Evolutionary conservation across 129 eudicot genomes (phyloP).

Genomic region (sunflower (Helianthus annuus)): DNA sequence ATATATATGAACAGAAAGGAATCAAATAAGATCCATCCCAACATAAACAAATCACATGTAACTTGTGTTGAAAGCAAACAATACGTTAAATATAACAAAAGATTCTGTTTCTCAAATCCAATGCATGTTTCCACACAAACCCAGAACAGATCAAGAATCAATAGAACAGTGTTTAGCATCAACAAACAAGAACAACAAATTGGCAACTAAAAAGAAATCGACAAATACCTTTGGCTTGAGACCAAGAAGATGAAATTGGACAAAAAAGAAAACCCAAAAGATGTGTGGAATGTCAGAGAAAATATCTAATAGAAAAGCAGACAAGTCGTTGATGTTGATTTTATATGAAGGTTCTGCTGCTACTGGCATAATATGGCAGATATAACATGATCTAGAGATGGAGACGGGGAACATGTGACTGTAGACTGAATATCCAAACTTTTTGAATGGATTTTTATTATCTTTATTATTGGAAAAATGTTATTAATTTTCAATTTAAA

Average conservation of each 20-base stretch:
- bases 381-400: background rate
- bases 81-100: background rate
- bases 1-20: background rate
- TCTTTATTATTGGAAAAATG: too few species aligned
- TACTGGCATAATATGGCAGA: constrained; percentile 10
- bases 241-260: background rate
- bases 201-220: background rate
- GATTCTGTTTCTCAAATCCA: background rate
- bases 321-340: background rate
- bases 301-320: background rate
- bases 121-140: constrained; percentile 6
- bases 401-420: constrained; percentile 29
- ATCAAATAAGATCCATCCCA: constrained; percentile 14
- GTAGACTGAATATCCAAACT: constrained; percentile 6
- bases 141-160: constrained; percentile 1
- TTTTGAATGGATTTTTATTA: background rate
- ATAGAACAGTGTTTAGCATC: too few species aligned
- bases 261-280: background rate
- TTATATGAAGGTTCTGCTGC: background rate
- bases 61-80: constrained; percentile 24
- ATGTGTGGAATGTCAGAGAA: too few species aligned
- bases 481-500: too few species aligned
- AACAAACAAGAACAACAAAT: too few species aligned
- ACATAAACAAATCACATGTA: background rate
- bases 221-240: constrained; percentile 27